Percentiles rank a stretch among this genome's conserved stretches.
These are phyloP conservation scores for Solanum chilense DNA, from an alignment of 257 asterid genomes.

Conservation along the genomic window DNA sequence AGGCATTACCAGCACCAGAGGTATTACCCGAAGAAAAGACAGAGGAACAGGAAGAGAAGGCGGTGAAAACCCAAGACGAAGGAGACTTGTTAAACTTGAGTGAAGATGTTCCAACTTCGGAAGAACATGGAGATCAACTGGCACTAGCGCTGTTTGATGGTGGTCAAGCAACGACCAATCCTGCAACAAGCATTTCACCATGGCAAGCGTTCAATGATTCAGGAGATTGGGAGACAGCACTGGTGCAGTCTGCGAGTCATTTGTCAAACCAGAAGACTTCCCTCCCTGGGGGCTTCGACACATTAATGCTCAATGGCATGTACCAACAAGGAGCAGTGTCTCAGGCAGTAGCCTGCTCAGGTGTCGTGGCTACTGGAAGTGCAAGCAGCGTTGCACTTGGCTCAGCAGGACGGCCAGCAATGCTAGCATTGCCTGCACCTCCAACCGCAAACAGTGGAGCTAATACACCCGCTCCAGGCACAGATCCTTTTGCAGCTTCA, in stretches of 20 bases:
- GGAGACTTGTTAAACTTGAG: conserved; percentile 75
- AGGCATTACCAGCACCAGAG: conserved; percentile 82
- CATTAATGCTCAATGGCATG: conserved; percentile 72
- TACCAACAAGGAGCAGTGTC: conserved; percentile 59
- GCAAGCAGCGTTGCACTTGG: conserved; percentile 80
- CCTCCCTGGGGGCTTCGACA: conserved; percentile 56
- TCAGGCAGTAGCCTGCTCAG: conserved; percentile 54
- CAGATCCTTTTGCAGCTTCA: conserved; percentile 59
- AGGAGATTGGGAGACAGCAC: conserved; percentile 80
- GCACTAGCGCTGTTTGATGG: conserved; percentile 83
- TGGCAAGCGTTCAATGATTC: conserved; percentile 81
- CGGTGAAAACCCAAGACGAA: conserved; percentile 17
- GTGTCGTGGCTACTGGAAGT: conserved; percentile 61
- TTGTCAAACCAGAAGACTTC: conserved; percentile 53
- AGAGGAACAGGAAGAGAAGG: conserved; percentile 11
- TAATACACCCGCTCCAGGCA: not conserved
- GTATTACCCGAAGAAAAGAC: conserved; percentile 15
- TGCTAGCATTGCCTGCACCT: conserved; percentile 84
- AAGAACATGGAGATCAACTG: conserved; percentile 51
- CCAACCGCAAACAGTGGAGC: conserved; percentile 28
- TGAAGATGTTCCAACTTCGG: conserved; percentile 37
- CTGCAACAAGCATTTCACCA: conserved; percentile 28
- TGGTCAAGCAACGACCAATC: conserved; percentile 12
- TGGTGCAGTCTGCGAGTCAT: conserved; percentile 68
- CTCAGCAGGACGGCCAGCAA: conserved; percentile 73